Percentiles rank a stretch among this genome's conserved stretches.
These are phyloP conservation scores for Chalaropsis ovoidea DNA, from an alignment of 2,329 filamentous ascomycete genomes.

Conservation along the genomic window DNA sequence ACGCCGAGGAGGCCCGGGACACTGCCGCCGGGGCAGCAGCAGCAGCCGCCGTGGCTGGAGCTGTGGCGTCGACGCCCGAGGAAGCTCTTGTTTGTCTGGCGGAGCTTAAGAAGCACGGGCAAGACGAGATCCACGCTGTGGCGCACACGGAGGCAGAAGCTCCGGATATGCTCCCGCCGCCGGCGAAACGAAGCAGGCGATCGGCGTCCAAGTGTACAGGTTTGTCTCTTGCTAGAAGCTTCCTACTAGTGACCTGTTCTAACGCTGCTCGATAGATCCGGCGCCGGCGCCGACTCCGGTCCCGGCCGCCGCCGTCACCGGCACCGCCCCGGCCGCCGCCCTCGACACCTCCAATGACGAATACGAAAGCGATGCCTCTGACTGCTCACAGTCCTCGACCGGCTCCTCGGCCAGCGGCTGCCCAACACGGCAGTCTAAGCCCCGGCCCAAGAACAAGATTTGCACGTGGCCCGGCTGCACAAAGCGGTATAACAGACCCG, in stretches of 20 bases:
- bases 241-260: too few species aligned
- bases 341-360: conserved; percentile 19
- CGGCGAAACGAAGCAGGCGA: conserved; percentile 5
- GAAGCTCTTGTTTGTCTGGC: neutral
- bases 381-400: conserved; percentile 10
- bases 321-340: neutral
- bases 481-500: conserved; percentile 81
- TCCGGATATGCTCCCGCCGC: neutral
- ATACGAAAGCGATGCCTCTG: conserved; percentile 18
- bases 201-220: neutral
- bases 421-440: conserved; percentile 41
- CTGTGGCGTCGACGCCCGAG: neutral
- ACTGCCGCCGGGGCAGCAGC: neutral
- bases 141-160: neutral
- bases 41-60: neutral
- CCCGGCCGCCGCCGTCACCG: too few species aligned
- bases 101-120: neutral
- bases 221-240: neutral
- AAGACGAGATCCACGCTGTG: neutral
- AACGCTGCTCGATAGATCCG: too few species aligned
- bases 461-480: conserved; percentile 66
- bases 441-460: conserved; percentile 50
- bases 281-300: too few species aligned
- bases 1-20: neutral
- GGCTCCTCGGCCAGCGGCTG: conserved; percentile 30